A percentile compares a stretch with the other conserved stretches of the same genome.
phyloP scores from a whole-genome alignment of 768 basidiomycete genomes.

The Lactarius evosmus region DNA sequence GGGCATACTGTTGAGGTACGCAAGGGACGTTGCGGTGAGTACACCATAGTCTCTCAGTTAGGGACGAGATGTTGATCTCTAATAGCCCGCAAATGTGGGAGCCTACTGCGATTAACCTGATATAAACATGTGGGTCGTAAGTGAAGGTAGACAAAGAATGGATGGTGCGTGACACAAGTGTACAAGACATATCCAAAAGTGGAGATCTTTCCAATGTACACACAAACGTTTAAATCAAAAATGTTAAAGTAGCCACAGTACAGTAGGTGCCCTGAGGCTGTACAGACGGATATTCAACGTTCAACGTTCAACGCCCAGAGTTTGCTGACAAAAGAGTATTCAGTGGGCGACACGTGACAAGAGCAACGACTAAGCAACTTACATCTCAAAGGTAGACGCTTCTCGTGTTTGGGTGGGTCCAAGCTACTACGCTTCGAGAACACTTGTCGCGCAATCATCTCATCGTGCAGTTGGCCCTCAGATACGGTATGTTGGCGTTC shows the following conservation, averaged over 20 bases:
- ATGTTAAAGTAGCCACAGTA: not conserved
- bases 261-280: too few species aligned
- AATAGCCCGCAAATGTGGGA: constrained; percentile 74
- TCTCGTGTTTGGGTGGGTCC: constrained; percentile 20
- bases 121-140: not conserved
- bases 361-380: not conserved
- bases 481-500: not conserved
- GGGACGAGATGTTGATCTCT: constrained; percentile 16
- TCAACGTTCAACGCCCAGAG: not conserved
- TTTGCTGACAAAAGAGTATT: constrained; percentile 12
- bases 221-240: not conserved
- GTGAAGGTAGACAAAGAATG: not conserved
- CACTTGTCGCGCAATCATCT: constrained; percentile 19
- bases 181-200: not conserved
- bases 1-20: constrained; percentile 77
- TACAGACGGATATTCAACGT: not conserved
- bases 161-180: not conserved
- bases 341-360: not conserved
- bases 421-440: constrained; percentile 20
- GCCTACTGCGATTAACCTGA: constrained; percentile 68
- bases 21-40: constrained; percentile 81
- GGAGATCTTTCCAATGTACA: not conserved
- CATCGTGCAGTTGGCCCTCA: constrained; percentile 7
- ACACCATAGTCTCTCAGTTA: constrained; percentile 5
- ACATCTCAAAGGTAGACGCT: constrained; percentile 7